A percentile compares a stretch with the other conserved stretches of the same genome.
phyloP scores from a whole-genome alignment of 2,329 filamentous ascomycete genomes.

The Diaporthe sp. region DNA sequence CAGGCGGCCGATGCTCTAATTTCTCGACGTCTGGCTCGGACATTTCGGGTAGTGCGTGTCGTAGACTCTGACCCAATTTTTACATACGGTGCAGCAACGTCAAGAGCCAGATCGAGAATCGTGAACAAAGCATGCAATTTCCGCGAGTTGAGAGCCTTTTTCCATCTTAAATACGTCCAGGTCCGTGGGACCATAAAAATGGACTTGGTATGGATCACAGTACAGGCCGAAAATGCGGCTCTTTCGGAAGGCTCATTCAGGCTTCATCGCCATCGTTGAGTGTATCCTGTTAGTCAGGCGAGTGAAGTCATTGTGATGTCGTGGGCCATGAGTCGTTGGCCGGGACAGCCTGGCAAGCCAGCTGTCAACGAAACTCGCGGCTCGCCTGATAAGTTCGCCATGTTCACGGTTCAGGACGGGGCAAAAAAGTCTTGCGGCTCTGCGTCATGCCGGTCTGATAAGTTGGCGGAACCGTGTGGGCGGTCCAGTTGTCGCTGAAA shows the following conservation, averaged over 20 bases:
- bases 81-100: neutral
- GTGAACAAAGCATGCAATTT: neutral
- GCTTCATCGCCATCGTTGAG: neutral
- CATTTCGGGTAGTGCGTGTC: constrained; percentile 5
- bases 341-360: neutral
- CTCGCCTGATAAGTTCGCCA: constrained; percentile 7
- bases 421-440: neutral
- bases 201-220: neutral
- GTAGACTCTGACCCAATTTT: neutral
- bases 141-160: neutral
- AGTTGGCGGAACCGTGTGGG: neutral
- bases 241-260: neutral
- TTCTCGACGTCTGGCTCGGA: constrained; percentile 30
- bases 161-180: constrained; percentile 5
- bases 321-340: constrained; percentile 29
- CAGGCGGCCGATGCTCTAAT: constrained; percentile 28
- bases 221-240: constrained; percentile 11
- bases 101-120: neutral
- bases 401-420: neutral
- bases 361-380: neutral
- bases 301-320: constrained; percentile 36
- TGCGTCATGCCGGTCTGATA: constrained; percentile 16
- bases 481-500: neutral
- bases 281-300: neutral
- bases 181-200: constrained; percentile 1